A percentile compares a stretch with the other conserved stretches of the same genome.
Conservation (phyloP, 805 yeast species). For the Clavispora santaluciae region DNA sequence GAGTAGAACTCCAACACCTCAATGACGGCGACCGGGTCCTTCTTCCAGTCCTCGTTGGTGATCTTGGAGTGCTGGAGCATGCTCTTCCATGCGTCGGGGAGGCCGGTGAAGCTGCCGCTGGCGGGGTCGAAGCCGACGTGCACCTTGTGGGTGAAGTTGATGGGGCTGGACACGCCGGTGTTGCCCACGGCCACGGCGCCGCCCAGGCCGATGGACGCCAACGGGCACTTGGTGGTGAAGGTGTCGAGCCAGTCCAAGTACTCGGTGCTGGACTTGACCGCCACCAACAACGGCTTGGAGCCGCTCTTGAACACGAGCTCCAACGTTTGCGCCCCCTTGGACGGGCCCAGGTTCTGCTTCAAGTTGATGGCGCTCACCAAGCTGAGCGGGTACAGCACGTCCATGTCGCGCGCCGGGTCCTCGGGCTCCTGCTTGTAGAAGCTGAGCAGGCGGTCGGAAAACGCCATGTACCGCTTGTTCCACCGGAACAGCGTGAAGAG, state of each 20-base stretch:
- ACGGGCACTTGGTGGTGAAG: constrained; percentile 71
- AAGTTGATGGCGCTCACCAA: constrained; percentile 45
- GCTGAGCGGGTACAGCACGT: constrained; percentile 35
- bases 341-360: constrained; percentile 47
- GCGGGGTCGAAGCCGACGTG: constrained; percentile 85
- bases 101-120: constrained; percentile 51
- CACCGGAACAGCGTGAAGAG: constrained; percentile 76
- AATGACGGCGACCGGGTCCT: constrained; percentile 60
- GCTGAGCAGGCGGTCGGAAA: constrained; percentile 69
- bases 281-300: constrained; percentile 62
- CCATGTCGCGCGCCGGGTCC: constrained; percentile 42
- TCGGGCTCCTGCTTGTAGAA: constrained; percentile 65
- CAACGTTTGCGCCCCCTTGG: constrained; percentile 53
- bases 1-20: constrained; percentile 55
- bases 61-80: constrained; percentile 54
- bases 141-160: constrained; percentile 90
- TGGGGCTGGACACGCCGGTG: constrained; percentile 78
- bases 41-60: constrained; percentile 58
- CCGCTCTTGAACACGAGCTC: constrained; percentile 61
- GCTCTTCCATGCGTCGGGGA: constrained; percentile 55
- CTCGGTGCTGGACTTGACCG: constrained; percentile 75
- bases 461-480: constrained; percentile 81
- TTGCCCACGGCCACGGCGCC: constrained; percentile 20
- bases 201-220: constrained; percentile 37
- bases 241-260: constrained; percentile 88